Evolutionary conservation across 1,284 basidiomycete genomes (phyloP).

Genomic region (Anthracocystis setariae): DNA sequence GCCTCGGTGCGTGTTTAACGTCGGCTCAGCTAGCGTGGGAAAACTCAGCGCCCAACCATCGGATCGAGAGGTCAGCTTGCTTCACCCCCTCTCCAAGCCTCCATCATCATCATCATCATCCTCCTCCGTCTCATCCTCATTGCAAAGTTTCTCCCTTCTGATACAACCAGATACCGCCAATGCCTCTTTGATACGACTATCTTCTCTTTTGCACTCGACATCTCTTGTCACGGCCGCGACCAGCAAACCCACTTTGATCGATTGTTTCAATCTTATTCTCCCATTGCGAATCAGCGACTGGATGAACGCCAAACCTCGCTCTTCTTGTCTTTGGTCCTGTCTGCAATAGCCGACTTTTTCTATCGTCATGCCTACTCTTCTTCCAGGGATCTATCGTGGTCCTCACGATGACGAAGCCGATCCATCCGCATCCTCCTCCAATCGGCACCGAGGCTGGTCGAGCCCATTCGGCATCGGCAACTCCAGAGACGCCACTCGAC

Average conservation of each 20-base stretch:
- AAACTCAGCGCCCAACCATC: background rate
- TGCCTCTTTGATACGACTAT: too few species aligned
- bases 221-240: too few species aligned
- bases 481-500: constrained; percentile 8
- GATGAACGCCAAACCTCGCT: too few species aligned
- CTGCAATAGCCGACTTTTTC: background rate
- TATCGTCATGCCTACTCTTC: constrained; percentile 27
- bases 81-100: background rate
- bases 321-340: background rate
- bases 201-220: too few species aligned
- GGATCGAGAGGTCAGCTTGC: background rate
- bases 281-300: too few species aligned
- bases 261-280: too few species aligned
- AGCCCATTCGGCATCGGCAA: constrained; percentile 15
- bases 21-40: background rate
- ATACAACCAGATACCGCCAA: too few species aligned
- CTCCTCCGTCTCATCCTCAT: background rate
- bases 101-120: background rate
- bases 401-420: constrained; percentile 27
- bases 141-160: too few species aligned
- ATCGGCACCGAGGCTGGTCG: constrained; percentile 16
- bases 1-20: background rate
- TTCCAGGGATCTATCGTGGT: constrained; percentile 23
- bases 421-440: constrained; percentile 9
- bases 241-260: too few species aligned